Evolutionary conservation across 108 stramenopile genomes (phyloP).

Genomic region (Conticribra guillardii): DNA sequence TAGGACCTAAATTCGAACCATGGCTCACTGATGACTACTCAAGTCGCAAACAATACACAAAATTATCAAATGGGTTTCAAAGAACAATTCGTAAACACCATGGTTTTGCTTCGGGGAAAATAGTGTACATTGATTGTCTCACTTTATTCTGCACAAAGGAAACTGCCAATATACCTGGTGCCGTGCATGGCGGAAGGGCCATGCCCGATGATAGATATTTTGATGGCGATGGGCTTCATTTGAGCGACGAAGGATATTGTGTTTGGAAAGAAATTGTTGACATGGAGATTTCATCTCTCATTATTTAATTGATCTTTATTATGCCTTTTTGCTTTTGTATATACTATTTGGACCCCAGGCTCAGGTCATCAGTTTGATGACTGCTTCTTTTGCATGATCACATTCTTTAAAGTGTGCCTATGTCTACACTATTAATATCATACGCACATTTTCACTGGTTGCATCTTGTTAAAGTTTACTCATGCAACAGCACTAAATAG

Average conservation of each 20-base stretch:
- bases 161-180: constrained; percentile 52
- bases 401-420: no score
- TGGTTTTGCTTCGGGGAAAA: constrained; percentile 12
- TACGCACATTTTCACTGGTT: no score
- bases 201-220: constrained; percentile 62
- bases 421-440: no score
- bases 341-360: no score
- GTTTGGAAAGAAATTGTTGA: constrained; percentile 68
- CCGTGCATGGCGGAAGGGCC: constrained; percentile 62
- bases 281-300: constrained; percentile 29
- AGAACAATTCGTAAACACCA: constrained; percentile 45
- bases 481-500: no score
- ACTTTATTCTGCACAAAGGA: constrained; percentile 72
- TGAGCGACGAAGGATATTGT: constrained; percentile 67
- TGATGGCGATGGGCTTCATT: constrained; percentile 67
- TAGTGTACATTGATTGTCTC: constrained; percentile 70
- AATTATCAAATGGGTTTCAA: constrained; percentile 61
- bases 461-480: no score
- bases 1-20: constrained; percentile 88
- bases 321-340: not conserved
- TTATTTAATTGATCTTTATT: no score
- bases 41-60: constrained; percentile 64
- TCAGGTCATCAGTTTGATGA: no score
- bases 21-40: constrained; percentile 65
- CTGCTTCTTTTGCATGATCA: no score